Evolutionary conservation across 768 basidiomycete species (phyloP), one percentile per base, ranked within the genome.

Genomic region (Coprinellus aureogranulatus): DNA sequence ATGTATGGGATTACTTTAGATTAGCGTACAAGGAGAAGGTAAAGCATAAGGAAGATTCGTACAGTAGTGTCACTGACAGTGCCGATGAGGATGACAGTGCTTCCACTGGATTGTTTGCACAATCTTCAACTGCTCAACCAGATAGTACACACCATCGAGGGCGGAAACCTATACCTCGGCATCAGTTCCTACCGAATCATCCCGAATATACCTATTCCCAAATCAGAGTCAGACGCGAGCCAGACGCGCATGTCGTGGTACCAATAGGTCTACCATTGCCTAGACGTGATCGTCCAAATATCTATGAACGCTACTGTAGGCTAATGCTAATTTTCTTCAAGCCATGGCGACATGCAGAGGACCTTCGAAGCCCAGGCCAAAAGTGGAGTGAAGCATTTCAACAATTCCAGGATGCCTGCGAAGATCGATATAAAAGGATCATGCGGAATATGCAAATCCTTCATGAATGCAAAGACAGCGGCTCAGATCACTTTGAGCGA

Each of bases 241-340:
- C 9, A 18, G 37, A 39, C 18, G 37, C 37, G 18, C 37, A 67
- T 46, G 23, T 59, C 10, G 71, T 70, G 62, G 72, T 77, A 1
- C 69, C 69, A 0, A 64, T 77, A 18, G 78, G 78, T 0, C 60
- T 60, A 1, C 56, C 73, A 0, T 51, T 80, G 1, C 77, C 76
- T 5, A 59, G 72, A 0, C 50, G 67, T 5, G 71, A 78, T 55
- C 14, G 28, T 6, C 22, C 53, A 6, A 54, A 65, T 6, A 31
- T 47, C 0, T 55, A 61, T 12, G 60, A 57, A 0, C 53, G 53
- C 5, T 76, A 75, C 54, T 70, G 66, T 53, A 59, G 70, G 1
- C 53, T 74, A 2, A 79, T 78, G 77, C 55, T 80, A 3, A 68
- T 76, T 16, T 64, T 79, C 0, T 79, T 79, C 60, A 76, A 77